Evolutionary conservation across 768 basidiomycete species (phyloP), one percentile per base, ranked within the genome.

Genomic region (Amylocystis lapponica): DNA sequence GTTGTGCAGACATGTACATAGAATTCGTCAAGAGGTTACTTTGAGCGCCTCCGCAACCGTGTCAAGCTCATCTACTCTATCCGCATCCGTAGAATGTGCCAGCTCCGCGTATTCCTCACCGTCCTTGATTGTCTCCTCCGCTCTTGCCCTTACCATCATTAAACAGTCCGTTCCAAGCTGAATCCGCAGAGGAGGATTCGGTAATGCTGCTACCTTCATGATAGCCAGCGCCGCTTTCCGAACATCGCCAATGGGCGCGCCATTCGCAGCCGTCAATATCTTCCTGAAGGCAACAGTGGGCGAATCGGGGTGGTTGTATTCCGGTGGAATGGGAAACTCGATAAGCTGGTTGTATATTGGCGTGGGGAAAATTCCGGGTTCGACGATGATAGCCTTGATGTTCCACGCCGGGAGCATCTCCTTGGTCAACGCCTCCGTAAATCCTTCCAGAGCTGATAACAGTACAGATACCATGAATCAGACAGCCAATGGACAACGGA

Each of bases 301-400:
- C 13, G 47, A 37, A 30, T 45, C 12, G 11, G 42, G 49, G 6
- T 19, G 19, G 22, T 44, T 39, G 47, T 49, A 47, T 25, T 25
- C 13, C 4, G 45, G 40, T 1, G 26, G 50, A 14, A 34, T 22
- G 12, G 44, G 51, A 11, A 43, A 21, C 22, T 17, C 20, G 12
- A 46, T 35, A 37, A 47, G 36, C 6, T 36, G 43, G 25, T 43
- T 40, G 52, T 51, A 57, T 31, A 16, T 34, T 9, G 27, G 39
- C n/a, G 56, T 57, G 29, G 44, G 48, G 36, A 57, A 55, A n/a
- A 51, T 54, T 3, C 54, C 56, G 3, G 47, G 53, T 32, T 53
- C 40, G 31, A 57, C 37, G 43, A 46, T 44, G 36, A 45, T 35
- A n/a, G 37, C 41, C 22, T 39, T 43, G 49, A 54, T 51, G 42